Conservation (phyloP, 2,329 filamentous ascomycete genomes). For the Rhynchosporium agropyri region DNA sequence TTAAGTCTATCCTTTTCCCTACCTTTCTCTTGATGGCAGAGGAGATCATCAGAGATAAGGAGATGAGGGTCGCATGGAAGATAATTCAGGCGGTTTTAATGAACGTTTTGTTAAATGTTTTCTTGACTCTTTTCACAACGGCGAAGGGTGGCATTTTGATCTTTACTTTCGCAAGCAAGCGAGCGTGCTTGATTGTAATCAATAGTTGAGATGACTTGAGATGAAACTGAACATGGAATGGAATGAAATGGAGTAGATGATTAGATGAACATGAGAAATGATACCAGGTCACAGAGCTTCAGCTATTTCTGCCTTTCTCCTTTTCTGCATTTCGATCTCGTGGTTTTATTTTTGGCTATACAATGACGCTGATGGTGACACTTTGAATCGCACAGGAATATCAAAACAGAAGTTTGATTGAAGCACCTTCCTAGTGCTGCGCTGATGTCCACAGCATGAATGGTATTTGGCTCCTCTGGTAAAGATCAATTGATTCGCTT, state of each 20-base stretch:
- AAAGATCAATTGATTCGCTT: too few relatives aligned
- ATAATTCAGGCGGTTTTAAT: background rate
- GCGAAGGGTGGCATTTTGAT: too few relatives aligned
- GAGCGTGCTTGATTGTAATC: background rate
- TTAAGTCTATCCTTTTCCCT: background rate
- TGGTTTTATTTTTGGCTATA: background rate
- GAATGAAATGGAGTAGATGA: background rate
- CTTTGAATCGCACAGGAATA: too few relatives aligned
- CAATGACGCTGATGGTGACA: too few relatives aligned
- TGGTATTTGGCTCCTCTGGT: too few relatives aligned
- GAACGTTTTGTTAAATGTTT: background rate
- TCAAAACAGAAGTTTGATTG: too few relatives aligned
- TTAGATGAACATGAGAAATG: constrained; percentile 4
- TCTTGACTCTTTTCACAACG: background rate
- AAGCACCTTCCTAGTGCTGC: too few relatives aligned
- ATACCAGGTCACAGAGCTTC: background rate
- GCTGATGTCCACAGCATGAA: too few relatives aligned
- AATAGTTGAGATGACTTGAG: background rate
- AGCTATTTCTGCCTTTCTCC: background rate
- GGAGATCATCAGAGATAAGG: too few relatives aligned
- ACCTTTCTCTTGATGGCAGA: background rate
- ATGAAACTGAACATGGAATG: background rate
- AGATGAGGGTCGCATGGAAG: background rate
- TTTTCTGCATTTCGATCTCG: background rate
- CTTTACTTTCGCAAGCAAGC: background rate